These are phyloP conservation scores for Juglanconis juglandina DNA, from an alignment of 2,329 filamentous ascomycete species.

Conservation along the genomic window DNA sequence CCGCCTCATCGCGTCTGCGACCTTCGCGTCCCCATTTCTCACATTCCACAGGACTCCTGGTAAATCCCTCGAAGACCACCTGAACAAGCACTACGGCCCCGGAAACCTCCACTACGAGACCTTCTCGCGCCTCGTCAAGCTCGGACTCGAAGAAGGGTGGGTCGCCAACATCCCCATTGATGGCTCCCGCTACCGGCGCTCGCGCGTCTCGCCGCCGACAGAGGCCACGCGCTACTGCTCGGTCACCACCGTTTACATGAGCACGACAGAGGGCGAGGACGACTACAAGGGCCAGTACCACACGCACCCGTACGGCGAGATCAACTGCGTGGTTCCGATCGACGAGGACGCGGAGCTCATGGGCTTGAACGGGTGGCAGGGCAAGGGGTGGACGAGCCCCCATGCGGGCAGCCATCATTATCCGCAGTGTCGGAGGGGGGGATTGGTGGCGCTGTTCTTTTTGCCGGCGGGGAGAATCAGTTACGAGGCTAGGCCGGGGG, in stretches of 20 bases:
- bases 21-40: too few species aligned
- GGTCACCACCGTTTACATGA: conserved; percentile 57
- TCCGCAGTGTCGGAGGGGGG: conserved; percentile 48
- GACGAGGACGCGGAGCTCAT: conserved; percentile 47
- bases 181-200: conserved; percentile 44
- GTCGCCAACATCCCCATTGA: conserved; percentile 40
- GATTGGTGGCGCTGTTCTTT: conserved; percentile 52
- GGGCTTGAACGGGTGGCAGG: conserved; percentile 55
- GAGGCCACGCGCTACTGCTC: conserved; percentile 48
- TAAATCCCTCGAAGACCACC: conserved; percentile 38
- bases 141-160: conserved; percentile 43
- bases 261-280: conserved; percentile 35
- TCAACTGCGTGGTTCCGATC: conserved; percentile 52
- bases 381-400: conserved; percentile 52
- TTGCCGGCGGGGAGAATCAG: conserved; percentile 52
- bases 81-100: conserved; percentile 42
- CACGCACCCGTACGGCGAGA: conserved; percentile 51
- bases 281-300: conserved; percentile 53
- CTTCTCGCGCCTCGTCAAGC: conserved; percentile 35
- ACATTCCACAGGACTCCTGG: conserved; percentile 37
- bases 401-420: conserved; percentile 56
- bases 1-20: not conserved
- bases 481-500: conserved; percentile 42
- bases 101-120: conserved; percentile 41
- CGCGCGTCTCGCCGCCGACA: conserved; percentile 43